These are phyloP conservation scores for Saccharomyces paradoxus DNA, from an alignment of 805 yeast genomes.

Conservation along the genomic window DNA sequence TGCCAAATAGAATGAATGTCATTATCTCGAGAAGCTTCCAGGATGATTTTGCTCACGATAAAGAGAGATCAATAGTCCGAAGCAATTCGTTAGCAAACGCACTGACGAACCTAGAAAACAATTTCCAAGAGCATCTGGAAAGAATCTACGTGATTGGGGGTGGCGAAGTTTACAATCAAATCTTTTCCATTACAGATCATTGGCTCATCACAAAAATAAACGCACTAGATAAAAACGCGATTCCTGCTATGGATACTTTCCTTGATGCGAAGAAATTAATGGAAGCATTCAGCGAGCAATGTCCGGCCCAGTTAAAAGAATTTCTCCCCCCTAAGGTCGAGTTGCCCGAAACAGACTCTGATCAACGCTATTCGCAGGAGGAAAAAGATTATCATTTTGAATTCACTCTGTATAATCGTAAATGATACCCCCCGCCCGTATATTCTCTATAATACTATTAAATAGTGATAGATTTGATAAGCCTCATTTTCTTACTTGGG, in stretches of 20 bases:
- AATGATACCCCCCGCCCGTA: constrained; percentile 1
- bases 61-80: constrained; percentile 5
- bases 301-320: constrained; percentile 32
- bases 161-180: constrained; percentile 68
- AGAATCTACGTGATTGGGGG: constrained; percentile 86
- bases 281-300: constrained; percentile 17
- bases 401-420: constrained; percentile 52
- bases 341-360: constrained; percentile 34
- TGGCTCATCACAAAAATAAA: constrained; percentile 64
- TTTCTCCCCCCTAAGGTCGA: constrained; percentile 18
- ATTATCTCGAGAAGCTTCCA: constrained; percentile 50
- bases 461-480: neutral
- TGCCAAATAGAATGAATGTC: constrained; percentile 66
- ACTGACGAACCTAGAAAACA: neutral
- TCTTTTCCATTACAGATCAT: constrained; percentile 40
- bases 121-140: constrained; percentile 32
- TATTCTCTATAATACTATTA: neutral
- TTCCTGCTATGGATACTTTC: constrained; percentile 62
- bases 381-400: constrained; percentile 49
- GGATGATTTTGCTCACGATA: constrained; percentile 7
- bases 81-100: constrained; percentile 34
- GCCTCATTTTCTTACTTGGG: neutral
- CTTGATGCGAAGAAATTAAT: constrained; percentile 33
- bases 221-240: constrained; percentile 20
- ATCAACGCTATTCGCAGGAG: constrained; percentile 32